phyloP scores from a whole-genome alignment of 805 yeast species.

The Hemisphaericaspora nanyangensis region DNA sequence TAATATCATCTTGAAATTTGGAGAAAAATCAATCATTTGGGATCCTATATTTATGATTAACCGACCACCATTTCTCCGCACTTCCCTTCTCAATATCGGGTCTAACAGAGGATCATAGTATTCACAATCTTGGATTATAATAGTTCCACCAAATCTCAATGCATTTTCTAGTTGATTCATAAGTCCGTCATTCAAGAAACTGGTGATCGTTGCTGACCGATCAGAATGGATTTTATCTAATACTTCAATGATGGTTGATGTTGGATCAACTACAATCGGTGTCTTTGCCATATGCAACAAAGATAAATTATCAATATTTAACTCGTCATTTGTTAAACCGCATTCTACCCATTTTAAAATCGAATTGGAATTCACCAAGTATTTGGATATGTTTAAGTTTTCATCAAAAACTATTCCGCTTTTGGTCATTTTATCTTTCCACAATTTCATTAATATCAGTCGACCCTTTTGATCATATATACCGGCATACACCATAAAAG shows the following conservation, averaged over 20 bases:
- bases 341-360: constrained; percentile 47
- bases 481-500: constrained; percentile 62
- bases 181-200: constrained; percentile 69
- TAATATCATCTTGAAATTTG: constrained; percentile 57
- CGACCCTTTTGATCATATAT: constrained; percentile 48
- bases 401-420: constrained; percentile 35
- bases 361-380: constrained; percentile 39
- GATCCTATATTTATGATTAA: constrained; percentile 56
- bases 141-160: constrained; percentile 73
- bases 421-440: constrained; percentile 33
- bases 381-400: constrained; percentile 28
- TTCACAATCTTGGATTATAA: constrained; percentile 79
- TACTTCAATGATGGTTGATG: constrained; percentile 41
- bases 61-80: constrained; percentile 66
- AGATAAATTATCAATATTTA: constrained; percentile 60
- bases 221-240: constrained; percentile 27
- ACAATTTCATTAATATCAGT: constrained; percentile 21
- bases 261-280: constrained; percentile 75
- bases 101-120: constrained; percentile 70
- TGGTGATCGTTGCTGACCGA: constrained; percentile 49
- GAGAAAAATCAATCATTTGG: constrained; percentile 62
- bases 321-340: constrained; percentile 56
- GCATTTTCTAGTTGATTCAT: constrained; percentile 73
- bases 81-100: constrained; percentile 59
- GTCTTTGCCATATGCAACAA: constrained; percentile 40